phyloP scores from a whole-genome alignment of 176 grass and related monocot genomes.

The Oropetium thomaeum region DNA sequence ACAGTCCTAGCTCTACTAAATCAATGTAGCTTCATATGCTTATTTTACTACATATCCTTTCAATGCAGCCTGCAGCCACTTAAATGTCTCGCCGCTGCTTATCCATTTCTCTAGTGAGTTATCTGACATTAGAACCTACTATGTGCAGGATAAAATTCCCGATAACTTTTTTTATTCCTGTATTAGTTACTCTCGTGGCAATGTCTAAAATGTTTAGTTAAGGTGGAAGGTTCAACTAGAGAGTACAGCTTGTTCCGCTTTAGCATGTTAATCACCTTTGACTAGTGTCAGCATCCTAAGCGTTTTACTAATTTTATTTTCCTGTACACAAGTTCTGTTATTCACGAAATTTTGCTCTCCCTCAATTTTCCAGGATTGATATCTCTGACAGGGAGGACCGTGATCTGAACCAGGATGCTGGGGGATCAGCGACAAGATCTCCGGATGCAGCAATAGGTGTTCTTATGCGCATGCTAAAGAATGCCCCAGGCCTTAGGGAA shows the following conservation, averaged over 20 bases:
- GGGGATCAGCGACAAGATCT: conserved; percentile 33
- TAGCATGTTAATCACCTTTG: background rate
- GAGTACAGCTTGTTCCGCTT: background rate
- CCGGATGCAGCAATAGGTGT: conserved; percentile 59
- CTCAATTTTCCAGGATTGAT: conserved; percentile 39
- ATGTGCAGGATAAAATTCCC: background rate
- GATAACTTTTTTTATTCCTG: background rate
- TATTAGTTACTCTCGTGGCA: conserved; percentile 3
- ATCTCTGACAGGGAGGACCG: conserved; percentile 35
- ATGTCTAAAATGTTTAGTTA: background rate
- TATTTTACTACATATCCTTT: conserved; percentile 4
- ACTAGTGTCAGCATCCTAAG: background rate
- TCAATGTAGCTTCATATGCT: background rate
- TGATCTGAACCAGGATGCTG: conserved; percentile 12
- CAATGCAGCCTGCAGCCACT: background rate
- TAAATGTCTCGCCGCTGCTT: background rate
- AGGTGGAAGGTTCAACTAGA: background rate
- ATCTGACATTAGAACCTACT: background rate
- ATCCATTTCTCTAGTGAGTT: background rate
- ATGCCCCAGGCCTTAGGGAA: conserved; percentile 52
- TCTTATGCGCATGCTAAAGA: conserved; percentile 63
- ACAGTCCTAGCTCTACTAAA: background rate
- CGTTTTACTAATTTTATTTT: background rate
- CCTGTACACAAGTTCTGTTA: background rate
- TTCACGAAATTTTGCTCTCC: background rate